These are phyloP conservation scores for Sistotremastrum niveocremeum DNA, from an alignment of 768 basidiomycete genomes.

Conservation along the genomic window DNA sequence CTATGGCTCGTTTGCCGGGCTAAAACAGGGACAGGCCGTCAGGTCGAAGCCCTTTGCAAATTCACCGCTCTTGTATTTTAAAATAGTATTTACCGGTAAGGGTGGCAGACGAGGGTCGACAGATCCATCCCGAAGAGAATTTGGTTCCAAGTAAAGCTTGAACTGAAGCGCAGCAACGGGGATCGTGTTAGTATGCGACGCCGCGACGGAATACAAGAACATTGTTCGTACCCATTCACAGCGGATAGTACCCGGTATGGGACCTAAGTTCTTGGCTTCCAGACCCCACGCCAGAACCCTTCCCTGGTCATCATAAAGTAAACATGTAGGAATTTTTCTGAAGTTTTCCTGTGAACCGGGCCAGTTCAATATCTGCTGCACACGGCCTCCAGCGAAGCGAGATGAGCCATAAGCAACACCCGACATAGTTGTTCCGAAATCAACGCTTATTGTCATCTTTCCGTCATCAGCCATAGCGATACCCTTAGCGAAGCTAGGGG, in stretches of 20 bases:
- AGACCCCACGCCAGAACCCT: slow-evolving; percentile 74
- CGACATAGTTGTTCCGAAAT: slow-evolving; percentile 42
- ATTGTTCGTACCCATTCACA: slow-evolving; percentile 34
- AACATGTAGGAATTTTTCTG: slow-evolving; percentile 77
- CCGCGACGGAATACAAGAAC: neutral
- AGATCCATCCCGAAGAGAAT: slow-evolving; percentile 54
- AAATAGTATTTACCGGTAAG: slow-evolving; percentile 45
- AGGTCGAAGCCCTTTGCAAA: neutral
- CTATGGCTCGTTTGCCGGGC: slow-evolving; percentile 62
- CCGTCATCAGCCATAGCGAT: slow-evolving; percentile 39
- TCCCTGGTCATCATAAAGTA: slow-evolving; percentile 65
- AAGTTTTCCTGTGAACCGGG: slow-evolving; percentile 78
- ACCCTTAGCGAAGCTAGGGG: slow-evolving; percentile 13
- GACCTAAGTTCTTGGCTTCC: slow-evolving; percentile 71
- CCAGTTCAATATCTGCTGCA: slow-evolving; percentile 81
- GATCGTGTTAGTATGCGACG: neutral
- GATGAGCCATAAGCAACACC: slow-evolving; percentile 74
- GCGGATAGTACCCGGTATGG: slow-evolving; percentile 46
- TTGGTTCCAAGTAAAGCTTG: slow-evolving; percentile 78
- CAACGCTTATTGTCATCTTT: slow-evolving; percentile 72
- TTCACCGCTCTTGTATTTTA: neutral
- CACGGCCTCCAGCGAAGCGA: slow-evolving; percentile 60
- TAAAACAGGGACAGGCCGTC: slow-evolving; percentile 15
- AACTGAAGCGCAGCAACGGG: slow-evolving; percentile 32
- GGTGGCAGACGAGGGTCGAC: slow-evolving; percentile 69